A percentile compares a stretch with the other conserved stretches of the same genome.
Conservation (phyloP, 2,329 filamentous ascomycete genomes). For the Aspergillus ruber region DNA sequence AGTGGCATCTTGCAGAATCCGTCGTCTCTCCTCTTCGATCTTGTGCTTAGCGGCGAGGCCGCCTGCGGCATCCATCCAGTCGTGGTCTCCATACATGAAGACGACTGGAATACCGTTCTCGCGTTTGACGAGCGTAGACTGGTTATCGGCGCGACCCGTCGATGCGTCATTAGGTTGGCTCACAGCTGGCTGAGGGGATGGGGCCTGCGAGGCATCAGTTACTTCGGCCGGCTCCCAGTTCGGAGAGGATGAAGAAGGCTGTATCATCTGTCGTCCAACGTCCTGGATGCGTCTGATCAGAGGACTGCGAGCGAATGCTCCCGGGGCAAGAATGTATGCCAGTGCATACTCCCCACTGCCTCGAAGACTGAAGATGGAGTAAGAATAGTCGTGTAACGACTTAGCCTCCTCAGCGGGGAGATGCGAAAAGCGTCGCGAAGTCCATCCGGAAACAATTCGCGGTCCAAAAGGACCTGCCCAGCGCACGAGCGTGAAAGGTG, state of each 20-base stretch:
- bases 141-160: slow-evolving; percentile 11
- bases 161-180: background rate
- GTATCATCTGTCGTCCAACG: slow-evolving; percentile 66
- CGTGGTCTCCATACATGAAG: slow-evolving; percentile 93
- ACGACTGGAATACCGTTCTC: slow-evolving; percentile 74
- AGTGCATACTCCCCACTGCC: slow-evolving; percentile 93
- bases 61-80: slow-evolving; percentile 96
- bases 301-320: slow-evolving; percentile 82
- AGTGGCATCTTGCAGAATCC: slow-evolving; percentile 55
- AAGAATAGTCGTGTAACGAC: slow-evolving; percentile 86
- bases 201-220: slow-evolving; percentile 8
- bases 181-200: slow-evolving; percentile 9
- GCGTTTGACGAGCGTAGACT: slow-evolving; percentile 22
- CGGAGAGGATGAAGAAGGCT: slow-evolving; percentile 13
- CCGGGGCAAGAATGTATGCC: slow-evolving; percentile 85
- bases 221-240: slow-evolving; percentile 7
- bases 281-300: slow-evolving; percentile 80
- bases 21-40: slow-evolving; percentile 61
- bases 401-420: slow-evolving; percentile 72
- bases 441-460: slow-evolving; percentile 91
- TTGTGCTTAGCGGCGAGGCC: slow-evolving; percentile 75
- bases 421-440: slow-evolving; percentile 83
- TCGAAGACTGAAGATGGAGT: slow-evolving; percentile 85
- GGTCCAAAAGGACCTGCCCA: slow-evolving; percentile 85
- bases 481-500: slow-evolving; percentile 85